Evolutionary conservation across 139 green algal species (phyloP).

Genomic region (Chlamydomonas schloesseri): DNA sequence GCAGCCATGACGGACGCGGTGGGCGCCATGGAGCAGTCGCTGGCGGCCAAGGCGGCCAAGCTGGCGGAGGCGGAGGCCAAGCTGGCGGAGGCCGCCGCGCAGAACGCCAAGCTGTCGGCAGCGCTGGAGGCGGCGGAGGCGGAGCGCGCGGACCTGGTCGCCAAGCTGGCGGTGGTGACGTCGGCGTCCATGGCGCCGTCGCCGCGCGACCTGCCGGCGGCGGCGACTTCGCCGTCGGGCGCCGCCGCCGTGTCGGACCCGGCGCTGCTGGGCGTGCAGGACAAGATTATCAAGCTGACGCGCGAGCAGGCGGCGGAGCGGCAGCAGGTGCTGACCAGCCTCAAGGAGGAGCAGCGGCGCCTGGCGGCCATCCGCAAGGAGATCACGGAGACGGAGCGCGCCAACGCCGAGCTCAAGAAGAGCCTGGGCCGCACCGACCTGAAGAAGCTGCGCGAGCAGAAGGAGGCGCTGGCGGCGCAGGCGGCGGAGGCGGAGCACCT

Average conservation of each 20-base stretch:
- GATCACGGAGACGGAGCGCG: constrained; percentile 35
- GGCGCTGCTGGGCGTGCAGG: constrained; percentile 42
- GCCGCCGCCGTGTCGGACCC: background rate
- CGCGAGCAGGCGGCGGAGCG: constrained; percentile 25
- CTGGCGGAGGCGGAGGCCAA: constrained; percentile 2
- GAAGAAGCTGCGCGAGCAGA: constrained; percentile 34
- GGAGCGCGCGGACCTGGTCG: no score
- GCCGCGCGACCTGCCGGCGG: no score
- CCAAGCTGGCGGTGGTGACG: background rate
- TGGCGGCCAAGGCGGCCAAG: background rate
- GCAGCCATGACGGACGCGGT: background rate
- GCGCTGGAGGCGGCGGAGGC: background rate
- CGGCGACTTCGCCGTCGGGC: background rate
- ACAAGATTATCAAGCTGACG: constrained; percentile 41
- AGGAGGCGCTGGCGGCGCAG: constrained; percentile 23
- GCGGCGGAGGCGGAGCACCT: constrained; percentile 29
- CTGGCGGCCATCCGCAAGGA: constrained; percentile 38
- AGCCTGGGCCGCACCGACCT: constrained; percentile 29
- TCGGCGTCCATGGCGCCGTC: background rate
- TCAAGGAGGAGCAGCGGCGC: constrained; percentile 44
- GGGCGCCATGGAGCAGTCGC: background rate
- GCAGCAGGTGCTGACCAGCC: constrained; percentile 20
- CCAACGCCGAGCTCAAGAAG: constrained; percentile 41
- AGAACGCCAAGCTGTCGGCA: background rate
- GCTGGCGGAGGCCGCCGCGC: constrained; percentile 10